Evolutionary conservation across 148 eudicot species (phyloP).

Genomic region (Suaeda aralocaspica): DNA sequence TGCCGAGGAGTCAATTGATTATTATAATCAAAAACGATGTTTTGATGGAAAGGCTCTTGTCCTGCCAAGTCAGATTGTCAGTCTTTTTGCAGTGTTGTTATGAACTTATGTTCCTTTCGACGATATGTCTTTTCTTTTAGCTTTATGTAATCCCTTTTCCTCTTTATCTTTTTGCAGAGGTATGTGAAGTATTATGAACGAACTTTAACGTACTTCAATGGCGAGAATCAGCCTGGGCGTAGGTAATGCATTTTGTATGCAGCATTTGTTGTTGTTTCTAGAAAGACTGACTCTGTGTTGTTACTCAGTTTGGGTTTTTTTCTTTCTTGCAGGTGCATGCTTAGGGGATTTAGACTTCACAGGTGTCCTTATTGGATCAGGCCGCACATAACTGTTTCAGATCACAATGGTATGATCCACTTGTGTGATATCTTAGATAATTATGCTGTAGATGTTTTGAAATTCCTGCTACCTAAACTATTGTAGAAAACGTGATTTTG

Average conservation of each 20-base stretch:
- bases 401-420: conserved; percentile 69
- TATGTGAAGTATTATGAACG: conserved; percentile 97
- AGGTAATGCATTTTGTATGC: conserved; percentile 47
- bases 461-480: neutral
- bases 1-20: conserved; percentile 95
- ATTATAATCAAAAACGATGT: conserved; percentile 95
- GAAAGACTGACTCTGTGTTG: neutral
- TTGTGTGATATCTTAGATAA: neutral
- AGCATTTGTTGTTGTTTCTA: neutral
- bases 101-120: neutral
- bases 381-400: conserved; percentile 75
- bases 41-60: conserved; percentile 91
- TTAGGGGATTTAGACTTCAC: conserved; percentile 92
- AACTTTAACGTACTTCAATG: conserved; percentile 71
- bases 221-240: conserved; percentile 91
- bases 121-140: conserved; percentile 13
- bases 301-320: neutral
- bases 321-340: conserved; percentile 71
- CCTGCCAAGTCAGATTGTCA: conserved; percentile 97
- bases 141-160: conserved; percentile 16
- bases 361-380: conserved; percentile 94
- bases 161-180: conserved; percentile 44
- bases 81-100: conserved; percentile 20
- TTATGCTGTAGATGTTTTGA: neutral
- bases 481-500: too few relatives aligned